These are phyloP conservation scores for Alternaria ethzedia DNA, from an alignment of 2,329 filamentous ascomycete species.

Conservation along the genomic window DNA sequence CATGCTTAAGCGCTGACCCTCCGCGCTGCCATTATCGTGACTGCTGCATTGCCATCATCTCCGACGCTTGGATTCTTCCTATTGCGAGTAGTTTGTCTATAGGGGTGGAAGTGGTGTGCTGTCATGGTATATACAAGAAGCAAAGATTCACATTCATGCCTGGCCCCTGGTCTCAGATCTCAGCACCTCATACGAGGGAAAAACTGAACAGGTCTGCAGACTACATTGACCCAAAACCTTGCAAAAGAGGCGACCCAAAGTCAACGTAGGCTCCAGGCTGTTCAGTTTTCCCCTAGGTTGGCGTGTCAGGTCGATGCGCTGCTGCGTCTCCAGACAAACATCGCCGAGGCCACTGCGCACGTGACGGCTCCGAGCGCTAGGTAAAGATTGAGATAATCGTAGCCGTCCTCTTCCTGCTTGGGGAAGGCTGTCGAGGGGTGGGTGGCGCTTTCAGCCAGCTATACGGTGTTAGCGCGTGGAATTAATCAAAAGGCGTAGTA, in stretches of 20 bases:
- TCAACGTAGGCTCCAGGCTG: too few relatives aligned
- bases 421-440: conserved; percentile 89
- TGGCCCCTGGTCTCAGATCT: background rate
- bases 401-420: conserved; percentile 80
- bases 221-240: too few relatives aligned
- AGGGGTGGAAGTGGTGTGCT: background rate
- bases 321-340: conserved; percentile 65
- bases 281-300: too few relatives aligned
- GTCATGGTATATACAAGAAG: background rate
- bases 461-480: conserved; percentile 22
- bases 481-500: conserved; percentile 30
- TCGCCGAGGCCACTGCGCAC: conserved; percentile 64
- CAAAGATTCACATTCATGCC: background rate
- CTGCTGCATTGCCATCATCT: background rate
- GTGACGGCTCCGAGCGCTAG: conserved; percentile 78
- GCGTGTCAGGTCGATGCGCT: conserved; percentile 13
- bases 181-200: too few relatives aligned
- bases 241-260: too few relatives aligned
- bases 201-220: too few relatives aligned
- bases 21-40: conserved; percentile 1
- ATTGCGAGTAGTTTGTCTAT: background rate
- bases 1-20: conserved; percentile 13
- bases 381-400: conserved; percentile 84
- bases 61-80: background rate
- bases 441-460: conserved; percentile 87